Base-by-base conservation (phyloP, 805 yeast genomes). In the Metschnikowia lochheadii region DNA sequence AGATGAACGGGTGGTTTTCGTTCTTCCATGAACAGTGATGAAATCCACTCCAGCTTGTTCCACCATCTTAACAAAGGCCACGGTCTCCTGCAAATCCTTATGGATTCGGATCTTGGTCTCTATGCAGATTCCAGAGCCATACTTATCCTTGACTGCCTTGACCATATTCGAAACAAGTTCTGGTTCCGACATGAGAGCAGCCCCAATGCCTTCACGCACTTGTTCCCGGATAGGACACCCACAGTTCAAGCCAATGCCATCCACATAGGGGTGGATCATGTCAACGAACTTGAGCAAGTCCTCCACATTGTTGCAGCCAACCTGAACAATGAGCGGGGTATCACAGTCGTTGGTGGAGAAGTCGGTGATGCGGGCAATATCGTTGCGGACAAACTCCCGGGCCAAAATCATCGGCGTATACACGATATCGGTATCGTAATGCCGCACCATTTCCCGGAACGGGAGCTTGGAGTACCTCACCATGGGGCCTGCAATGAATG, bases 191-290 rank as follows among this genome's bases (percentile, higher is more conserved):
- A 94, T 91, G 50, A 94, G 75, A 0, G 97, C 97, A 2, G 97
- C 97, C 4, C 99, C 99, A 14, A 94, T 91, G 21, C 98, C 99
- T 65, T 90, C 97, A 40, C 96, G 76, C 13, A 89, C 87, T 66
- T 94, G 98, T 56, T 92, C 98, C 55, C 85, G 86, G 46, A 94
- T 90, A 1, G 99, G 99, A 69, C 99, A 94, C 0, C 99, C 99
- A 68, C 98, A 94, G 72, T 94, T 94, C 51, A 94, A 76, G 0
- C 98, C 97, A 39, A 94, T 83, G 0, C 95, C 99, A 68, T 92
- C 97, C 43, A 88, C 91, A 63, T 82, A 89, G 0, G 96, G 96
- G 51, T 80, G 80, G n/a, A 91, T 82, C 90, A 94, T 83, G 48
- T 87, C 89, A 3, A 89, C 89, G 63, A 92, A 89, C 52, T 92